Evolutionary conservation across 179 eudicot species (phyloP).

Genomic region (Beta lomatogona): DNA sequence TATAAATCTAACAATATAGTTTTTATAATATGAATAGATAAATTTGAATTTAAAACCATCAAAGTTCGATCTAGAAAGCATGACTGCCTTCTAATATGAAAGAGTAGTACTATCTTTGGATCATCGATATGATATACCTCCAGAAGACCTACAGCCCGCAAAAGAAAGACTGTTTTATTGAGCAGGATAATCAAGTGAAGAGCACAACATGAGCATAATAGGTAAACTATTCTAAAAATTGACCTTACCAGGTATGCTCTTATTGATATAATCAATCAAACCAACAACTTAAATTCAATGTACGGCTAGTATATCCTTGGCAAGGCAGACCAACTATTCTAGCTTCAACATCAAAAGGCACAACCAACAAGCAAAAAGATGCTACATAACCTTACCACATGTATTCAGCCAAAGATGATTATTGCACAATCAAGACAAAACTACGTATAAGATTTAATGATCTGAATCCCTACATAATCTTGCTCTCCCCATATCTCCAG

Average conservation of each 20-base stretch:
- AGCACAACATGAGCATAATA: background rate
- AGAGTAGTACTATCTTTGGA: background rate
- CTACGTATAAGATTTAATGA: background rate
- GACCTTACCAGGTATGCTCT: background rate
- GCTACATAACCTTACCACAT: background rate
- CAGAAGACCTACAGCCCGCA: background rate
- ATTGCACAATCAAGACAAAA: background rate
- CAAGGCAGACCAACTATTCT: background rate
- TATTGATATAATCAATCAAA: background rate
- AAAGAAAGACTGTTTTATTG: background rate
- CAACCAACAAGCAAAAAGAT: background rate
- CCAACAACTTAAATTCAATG: background rate
- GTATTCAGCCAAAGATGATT: background rate
- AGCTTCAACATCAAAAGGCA: background rate
- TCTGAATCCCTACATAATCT: background rate
- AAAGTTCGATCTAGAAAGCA: background rate
- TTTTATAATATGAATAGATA: background rate
- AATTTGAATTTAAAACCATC: background rate
- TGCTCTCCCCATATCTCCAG: background rate
- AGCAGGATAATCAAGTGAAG: background rate
- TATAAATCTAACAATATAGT: background rate
- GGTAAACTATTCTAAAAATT: background rate
- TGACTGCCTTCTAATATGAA: background rate
- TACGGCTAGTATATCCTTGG: background rate
- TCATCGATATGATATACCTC: background rate